Evolutionary conservation across 1,284 basidiomycete species (phyloP).

Genomic region (Meira nashicola): DNA sequence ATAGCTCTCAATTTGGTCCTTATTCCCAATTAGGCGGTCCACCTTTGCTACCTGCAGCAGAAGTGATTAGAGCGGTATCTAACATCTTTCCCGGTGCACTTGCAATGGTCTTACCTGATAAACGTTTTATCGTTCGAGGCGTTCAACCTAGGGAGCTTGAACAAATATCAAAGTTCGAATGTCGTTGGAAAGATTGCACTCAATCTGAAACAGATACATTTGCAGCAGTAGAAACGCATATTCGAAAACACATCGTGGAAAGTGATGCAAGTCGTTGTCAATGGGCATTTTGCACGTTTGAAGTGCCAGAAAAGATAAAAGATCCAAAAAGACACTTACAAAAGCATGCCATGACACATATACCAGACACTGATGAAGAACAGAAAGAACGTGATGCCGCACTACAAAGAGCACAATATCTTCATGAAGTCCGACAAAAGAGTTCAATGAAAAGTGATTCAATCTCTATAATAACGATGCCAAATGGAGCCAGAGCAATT

Average conservation of each 20-base stretch:
- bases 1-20: constrained; percentile 62
- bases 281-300: constrained; percentile 35
- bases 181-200: constrained; percentile 38
- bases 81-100: constrained; percentile 71
- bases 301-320: constrained; percentile 8
- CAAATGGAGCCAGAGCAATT: constrained; percentile 1
- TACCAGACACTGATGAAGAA: constrained; percentile 7
- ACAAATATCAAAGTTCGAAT: constrained; percentile 16
- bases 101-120: constrained; percentile 72
- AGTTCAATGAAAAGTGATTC: constrained; percentile 1
- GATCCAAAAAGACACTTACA: constrained; percentile 10
- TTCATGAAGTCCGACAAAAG: neutral
- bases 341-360: constrained; percentile 14
- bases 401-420: neutral
- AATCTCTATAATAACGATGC: neutral
- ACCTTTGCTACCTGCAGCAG: constrained; percentile 68
- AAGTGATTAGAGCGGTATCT: constrained; percentile 79
- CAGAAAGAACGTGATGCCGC: neutral
- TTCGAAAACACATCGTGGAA: constrained; percentile 27
- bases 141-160: constrained; percentile 56
- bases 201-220: constrained; percentile 22
- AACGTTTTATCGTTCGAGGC: constrained; percentile 73
- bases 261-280: constrained; percentile 30
- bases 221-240: constrained; percentile 28
- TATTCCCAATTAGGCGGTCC: constrained; percentile 58